Percentiles rank a stretch among this genome's conserved stretches.
Evolutionary conservation across 352 stramenopile species (phyloP).

Genomic region (Phytophthora citrophthora): DNA sequence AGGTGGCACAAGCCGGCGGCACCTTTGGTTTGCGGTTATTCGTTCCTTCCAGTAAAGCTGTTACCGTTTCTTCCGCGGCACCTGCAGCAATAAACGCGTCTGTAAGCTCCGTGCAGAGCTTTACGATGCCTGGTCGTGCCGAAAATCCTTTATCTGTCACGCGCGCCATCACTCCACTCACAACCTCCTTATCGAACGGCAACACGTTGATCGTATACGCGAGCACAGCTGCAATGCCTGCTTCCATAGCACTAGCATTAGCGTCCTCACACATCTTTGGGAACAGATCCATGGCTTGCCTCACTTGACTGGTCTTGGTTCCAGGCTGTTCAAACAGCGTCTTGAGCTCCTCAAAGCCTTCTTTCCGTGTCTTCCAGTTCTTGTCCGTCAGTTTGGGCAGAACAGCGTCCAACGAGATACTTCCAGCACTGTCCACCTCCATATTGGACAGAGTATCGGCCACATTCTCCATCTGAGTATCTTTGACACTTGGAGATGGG

Average conservation of each 20-base stretch:
- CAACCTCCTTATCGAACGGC: constrained; percentile 76
- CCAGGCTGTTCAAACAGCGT: constrained; percentile 57
- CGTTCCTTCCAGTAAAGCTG: constrained; percentile 78
- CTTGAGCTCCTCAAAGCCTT: constrained; percentile 82
- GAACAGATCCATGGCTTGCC: constrained; percentile 66
- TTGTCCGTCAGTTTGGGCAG: constrained; percentile 75
- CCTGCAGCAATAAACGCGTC: constrained; percentile 76
- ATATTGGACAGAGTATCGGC: constrained; percentile 32
- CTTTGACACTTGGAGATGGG: constrained; percentile 12
- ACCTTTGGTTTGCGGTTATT: constrained; percentile 91
- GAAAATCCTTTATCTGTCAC: constrained; percentile 88
- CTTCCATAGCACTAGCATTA: constrained; percentile 85
- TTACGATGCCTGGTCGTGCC: constrained; percentile 74
- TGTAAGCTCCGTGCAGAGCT: constrained; percentile 82
- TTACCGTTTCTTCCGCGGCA: constrained; percentile 77
- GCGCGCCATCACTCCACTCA: constrained; percentile 73
- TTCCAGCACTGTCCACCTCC: constrained; percentile 24
- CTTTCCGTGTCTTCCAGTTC: constrained; percentile 89
- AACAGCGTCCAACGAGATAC: constrained; percentile 47
- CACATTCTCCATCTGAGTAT: constrained; percentile 39
- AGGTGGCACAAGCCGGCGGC: constrained; percentile 69
- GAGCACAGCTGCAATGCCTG: constrained; percentile 73
- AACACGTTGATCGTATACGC: constrained; percentile 71
- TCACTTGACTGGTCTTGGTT: constrained; percentile 50
- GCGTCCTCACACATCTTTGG: constrained; percentile 83